Percentiles rank a stretch among this genome's conserved stretches.
Evolutionary conservation across 2,329 filamentous ascomycete genomes (phyloP).

Genomic region (Arthrinium phaeospermum): DNA sequence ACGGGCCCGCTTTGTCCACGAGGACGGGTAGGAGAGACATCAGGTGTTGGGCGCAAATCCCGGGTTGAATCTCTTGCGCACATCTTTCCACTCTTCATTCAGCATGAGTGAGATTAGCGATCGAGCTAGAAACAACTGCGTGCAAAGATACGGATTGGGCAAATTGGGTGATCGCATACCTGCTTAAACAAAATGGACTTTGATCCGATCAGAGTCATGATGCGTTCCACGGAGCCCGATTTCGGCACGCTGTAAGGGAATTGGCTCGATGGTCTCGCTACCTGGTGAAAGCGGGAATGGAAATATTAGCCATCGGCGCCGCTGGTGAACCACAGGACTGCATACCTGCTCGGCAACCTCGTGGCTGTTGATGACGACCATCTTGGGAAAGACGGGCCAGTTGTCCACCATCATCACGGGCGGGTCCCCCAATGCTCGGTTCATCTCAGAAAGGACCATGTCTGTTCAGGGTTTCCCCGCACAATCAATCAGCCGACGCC

Average conservation of each 20-base stretch:
- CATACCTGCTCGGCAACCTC: neutral
- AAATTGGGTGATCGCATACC: neutral
- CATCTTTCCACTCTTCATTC: conserved; percentile 39
- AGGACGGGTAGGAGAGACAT: conserved; percentile 40
- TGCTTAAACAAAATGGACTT: neutral
- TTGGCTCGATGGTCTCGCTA: neutral
- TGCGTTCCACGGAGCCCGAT: neutral
- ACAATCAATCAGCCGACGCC: neutral
- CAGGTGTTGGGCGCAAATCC: conserved; percentile 47
- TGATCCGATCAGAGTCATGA: neutral
- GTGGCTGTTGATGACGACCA: neutral
- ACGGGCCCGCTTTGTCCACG: neutral
- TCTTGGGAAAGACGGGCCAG: neutral
- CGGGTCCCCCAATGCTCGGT: neutral
- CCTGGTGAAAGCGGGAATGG: neutral
- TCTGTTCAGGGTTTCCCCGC: neutral
- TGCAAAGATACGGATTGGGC: no score
- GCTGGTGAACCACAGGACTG: neutral
- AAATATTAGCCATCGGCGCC: neutral
- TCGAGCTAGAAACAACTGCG: neutral
- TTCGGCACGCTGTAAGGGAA: neutral
- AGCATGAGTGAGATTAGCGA: conserved; percentile 29
- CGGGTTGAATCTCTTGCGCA: conserved; percentile 44
- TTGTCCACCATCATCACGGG: neutral
- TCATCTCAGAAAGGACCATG: neutral